phyloP scores from a whole-genome alignment of 2,329 filamentous ascomycete genomes.

The Proliferodiscus dingleyae region DNA sequence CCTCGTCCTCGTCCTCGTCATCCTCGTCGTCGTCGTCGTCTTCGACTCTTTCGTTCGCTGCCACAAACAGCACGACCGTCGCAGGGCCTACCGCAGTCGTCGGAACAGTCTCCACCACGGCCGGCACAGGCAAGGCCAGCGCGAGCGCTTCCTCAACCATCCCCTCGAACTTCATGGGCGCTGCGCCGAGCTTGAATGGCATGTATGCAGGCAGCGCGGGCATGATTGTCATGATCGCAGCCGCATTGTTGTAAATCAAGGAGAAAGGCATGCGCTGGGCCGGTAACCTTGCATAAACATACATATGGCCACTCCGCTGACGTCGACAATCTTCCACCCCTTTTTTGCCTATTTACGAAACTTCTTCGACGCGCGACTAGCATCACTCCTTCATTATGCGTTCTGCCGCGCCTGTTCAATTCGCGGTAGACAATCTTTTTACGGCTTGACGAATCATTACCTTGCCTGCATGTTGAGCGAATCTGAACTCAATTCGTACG shows the following conservation, averaged over 20 bases:
- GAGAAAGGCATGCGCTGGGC: neutral
- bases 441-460: conserved; percentile 22
- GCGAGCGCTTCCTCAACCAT: conserved; percentile 25
- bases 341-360: neutral
- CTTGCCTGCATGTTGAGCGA: neutral
- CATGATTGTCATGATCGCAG: conserved; percentile 45
- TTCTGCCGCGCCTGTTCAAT: conserved; percentile 10
- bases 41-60: neutral
- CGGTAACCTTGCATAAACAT: conserved; percentile 10
- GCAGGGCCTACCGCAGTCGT: neutral
- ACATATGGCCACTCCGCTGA: neutral
- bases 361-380: conserved; percentile 22
- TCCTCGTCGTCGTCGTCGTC: neutral
- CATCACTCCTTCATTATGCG: conserved; percentile 20
- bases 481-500: neutral
- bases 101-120: neutral
- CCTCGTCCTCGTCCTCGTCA: neutral
- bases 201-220: conserved; percentile 44
- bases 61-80: neutral
- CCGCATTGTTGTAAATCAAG: conserved; percentile 49
- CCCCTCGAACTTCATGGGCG: conserved; percentile 39
- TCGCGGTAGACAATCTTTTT: conserved; percentile 14
- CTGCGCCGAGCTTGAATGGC: conserved; percentile 38
- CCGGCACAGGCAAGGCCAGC: conserved; percentile 16
- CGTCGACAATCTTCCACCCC: conserved; percentile 5